Conservation (phyloP, 306 rosid species). For the Macrotyloma uniflorum region DNA sequence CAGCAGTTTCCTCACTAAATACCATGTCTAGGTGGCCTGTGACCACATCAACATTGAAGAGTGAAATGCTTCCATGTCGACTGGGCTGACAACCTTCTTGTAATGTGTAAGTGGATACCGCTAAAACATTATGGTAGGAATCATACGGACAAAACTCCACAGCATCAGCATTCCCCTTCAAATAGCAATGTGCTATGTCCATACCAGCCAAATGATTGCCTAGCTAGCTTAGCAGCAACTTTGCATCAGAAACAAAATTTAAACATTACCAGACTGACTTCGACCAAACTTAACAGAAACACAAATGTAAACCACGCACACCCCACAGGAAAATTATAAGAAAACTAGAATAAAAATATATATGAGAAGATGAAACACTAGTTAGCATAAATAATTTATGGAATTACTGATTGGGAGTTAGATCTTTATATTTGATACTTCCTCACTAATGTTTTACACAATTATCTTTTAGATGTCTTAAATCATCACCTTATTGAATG, state of each 20-base stretch:
- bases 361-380: not conserved
- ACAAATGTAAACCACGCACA: not conserved
- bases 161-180: constrained; percentile 85
- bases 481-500: not conserved
- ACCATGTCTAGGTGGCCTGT: constrained; percentile 47
- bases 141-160: constrained; percentile 85
- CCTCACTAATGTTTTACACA: not conserved
- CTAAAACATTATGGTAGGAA: constrained; percentile 60
- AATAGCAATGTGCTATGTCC: constrained; percentile 76
- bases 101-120: constrained; percentile 77
- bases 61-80: constrained; percentile 77
- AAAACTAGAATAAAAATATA: constrained; percentile 23
- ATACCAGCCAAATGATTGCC: constrained; percentile 33
- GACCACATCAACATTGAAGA: constrained; percentile 57
- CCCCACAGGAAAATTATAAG: not conserved
- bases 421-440: not conserved
- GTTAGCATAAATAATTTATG: not conserved
- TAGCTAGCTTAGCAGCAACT: not conserved
- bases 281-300: constrained; percentile 12
- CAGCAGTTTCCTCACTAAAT: constrained; percentile 57
- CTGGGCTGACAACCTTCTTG: constrained; percentile 72
- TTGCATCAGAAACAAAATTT: not conserved
- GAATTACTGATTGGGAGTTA: not conserved
- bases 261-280: constrained; percentile 64
- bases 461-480: not conserved